Evolutionary conservation across 768 basidiomycete species (phyloP), one percentile per base, ranked within the genome.

Genomic region (Scleroderma citrinum): DNA sequence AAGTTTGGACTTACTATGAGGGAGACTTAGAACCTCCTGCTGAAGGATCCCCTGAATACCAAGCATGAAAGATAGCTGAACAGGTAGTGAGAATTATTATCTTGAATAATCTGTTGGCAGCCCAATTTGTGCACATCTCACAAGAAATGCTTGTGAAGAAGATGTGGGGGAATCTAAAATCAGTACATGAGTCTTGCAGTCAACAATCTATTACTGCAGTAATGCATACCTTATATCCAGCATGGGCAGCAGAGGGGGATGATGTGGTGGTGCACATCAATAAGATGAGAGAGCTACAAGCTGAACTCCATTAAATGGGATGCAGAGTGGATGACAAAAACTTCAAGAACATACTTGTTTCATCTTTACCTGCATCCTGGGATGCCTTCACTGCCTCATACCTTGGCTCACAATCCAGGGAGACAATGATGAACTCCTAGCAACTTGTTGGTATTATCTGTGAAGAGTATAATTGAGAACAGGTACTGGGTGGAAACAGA

Each of bases 81-180:
- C 50, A 51, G 23, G 21, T 51, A 13, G 36, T 16, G n/a, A 10
- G 36, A 17, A 8, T 37, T 37, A 37, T 37, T 13, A 37, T 37
- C n/a, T 10, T 6, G 10, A 10, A 17, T 37, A 37, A 37, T 16
- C 6, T 37, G n/a, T 8, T 6, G n/a, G 36, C n/a, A 17, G 7
- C n/a, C 36, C 36, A 37, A 17, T 37, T 37, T 37, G 36, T 37
- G 6, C 36, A 37, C 35, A 20, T 20, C 8, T n/a, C n/a, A n/a
- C n/a, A n/a, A n/a, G n/a, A n/a, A n/a, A n/a, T n/a, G n/a, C n/a
- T n/a, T n/a, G n/a, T 23, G 5, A 43, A 39, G 44, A 2, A 50
- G 44, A 50, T 50, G 23, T 52, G 50, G 50, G 10, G 36, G 3
- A 46, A 35, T 19, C 34, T 52, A 5, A 32, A 29, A n/a, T 6